Evolutionary conservation across 306 rosid species (phyloP), one percentile per base, ranked within the genome.

Genomic region (Notholithocarpus densiflorus): DNA sequence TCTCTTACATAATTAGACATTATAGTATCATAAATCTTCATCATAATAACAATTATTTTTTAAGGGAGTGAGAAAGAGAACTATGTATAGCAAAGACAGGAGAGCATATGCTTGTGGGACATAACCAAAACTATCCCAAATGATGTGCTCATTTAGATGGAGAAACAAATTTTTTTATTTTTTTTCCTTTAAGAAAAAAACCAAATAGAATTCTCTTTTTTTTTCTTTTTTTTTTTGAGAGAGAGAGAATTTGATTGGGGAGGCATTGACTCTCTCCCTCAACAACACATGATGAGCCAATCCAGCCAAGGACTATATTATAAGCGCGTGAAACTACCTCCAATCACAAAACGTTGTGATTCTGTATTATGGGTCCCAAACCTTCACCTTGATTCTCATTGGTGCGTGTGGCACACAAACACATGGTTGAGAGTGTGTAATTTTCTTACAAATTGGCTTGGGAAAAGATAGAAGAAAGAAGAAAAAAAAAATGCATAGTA

Each of bases 241-340:
- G 43, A 23, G 75, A 23, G 75, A 54, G 79, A 23, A 54, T 26
- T 74, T 80, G 75, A 80, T 80, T 84, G 84, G 75, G 23, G 74
- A 27, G 48, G 73, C 89, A 76, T 88, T 88, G 86, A 83, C 89
- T 76, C 69, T 74, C 64, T 34, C 75, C 68, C 66, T 68, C 64
- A 72, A 53, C 20, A 5, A 11, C 84, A 68, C 77, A 75, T 64
- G 84, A 80, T 68, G 51, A 62, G 43, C 62, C 83, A 65, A 77
- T 71, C 69, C 72, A 56, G 54, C 75, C 71, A 27, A 27, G 79
- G 24, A 20, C 59, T 21, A 40, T 40, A 40, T 8, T 0, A 7
- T 40, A 5, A 31, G 87, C 18, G 83, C 78, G 89, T 84, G 87
- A 3, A 15, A 0, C 82, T 76, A 80, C 17, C 56, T 60, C 75